Conservation (phyloP, 1,284 basidiomycete genomes). For the Takashimella koratensis region DNA sequence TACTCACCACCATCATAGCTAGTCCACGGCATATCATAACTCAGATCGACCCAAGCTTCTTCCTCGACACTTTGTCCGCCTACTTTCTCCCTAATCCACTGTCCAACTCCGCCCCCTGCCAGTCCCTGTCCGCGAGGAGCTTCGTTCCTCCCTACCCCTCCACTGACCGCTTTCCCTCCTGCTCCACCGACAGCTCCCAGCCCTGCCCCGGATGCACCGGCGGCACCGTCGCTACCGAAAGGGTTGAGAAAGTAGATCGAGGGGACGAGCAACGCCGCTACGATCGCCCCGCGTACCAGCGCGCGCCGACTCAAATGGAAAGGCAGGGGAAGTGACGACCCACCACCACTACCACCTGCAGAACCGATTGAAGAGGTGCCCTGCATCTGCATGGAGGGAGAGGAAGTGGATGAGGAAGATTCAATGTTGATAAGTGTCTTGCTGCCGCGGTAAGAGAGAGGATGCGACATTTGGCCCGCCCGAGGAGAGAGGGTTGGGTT, state of each 20-base stretch:
- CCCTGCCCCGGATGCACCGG: not conserved
- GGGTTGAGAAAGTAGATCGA: not conserved
- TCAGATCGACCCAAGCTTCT: slow-evolving; percentile 20
- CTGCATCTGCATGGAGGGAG: not conserved
- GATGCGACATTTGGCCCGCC: no score
- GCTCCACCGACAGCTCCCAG: not conserved
- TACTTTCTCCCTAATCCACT: not conserved
- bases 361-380: not conserved
- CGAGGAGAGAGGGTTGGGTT: no score
- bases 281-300: not conserved
- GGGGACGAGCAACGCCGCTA: not conserved
- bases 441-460: no score
- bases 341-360: not conserved
- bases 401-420: not conserved
- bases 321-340: not conserved
- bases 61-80: not conserved
- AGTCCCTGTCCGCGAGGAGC: not conserved
- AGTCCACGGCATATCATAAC: slow-evolving; percentile 18
- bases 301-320: not conserved
- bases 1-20: slow-evolving; percentile 34
- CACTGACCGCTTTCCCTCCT: not conserved
- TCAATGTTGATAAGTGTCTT: no score
- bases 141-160: not conserved
- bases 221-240: not conserved
- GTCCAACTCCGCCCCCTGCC: not conserved